Percentiles rank a stretch among this genome's conserved stretches.
These are phyloP conservation scores for Gloeostereum incarnatum DNA, from an alignment of 768 basidiomycete species.

Conservation along the genomic window DNA sequence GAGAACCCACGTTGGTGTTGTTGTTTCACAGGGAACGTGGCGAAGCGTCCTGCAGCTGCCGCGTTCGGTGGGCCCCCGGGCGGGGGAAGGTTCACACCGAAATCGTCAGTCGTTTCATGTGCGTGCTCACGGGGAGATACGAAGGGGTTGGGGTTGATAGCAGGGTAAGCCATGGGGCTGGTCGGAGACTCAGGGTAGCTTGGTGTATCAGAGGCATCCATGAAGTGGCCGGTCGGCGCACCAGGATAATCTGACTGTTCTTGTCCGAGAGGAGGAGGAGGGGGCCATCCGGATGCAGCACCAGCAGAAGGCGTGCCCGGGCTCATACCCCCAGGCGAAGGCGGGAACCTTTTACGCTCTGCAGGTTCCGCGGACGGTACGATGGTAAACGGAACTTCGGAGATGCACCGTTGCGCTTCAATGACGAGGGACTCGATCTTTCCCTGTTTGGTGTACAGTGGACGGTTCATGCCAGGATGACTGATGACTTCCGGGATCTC, in stretches of 20 bases:
- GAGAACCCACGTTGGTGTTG: conserved; percentile 18
- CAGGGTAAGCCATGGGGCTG: conserved; percentile 8
- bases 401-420: conserved; percentile 52
- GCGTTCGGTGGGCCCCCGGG: conserved; percentile 13
- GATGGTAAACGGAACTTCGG: conserved; percentile 39
- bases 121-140: conserved; percentile 5
- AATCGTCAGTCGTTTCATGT: conserved; percentile 24
- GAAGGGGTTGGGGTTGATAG: conserved; percentile 5
- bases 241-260: too few species aligned
- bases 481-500: conserved; percentile 79
- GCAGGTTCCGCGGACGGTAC: conserved; percentile 20
- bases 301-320: too few species aligned
- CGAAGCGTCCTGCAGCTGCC: conserved; percentile 37
- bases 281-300: too few species aligned
- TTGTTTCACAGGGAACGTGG: conserved; percentile 55
- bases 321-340: too few species aligned
- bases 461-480: conserved; percentile 69
- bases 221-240: conserved; percentile 15
- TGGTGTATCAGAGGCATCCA: conserved; percentile 15
- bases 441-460: conserved; percentile 59
- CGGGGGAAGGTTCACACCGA: conserved; percentile 20
- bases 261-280: too few species aligned
- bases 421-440: conserved; percentile 51
- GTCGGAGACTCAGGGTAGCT: conserved; percentile 7
- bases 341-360: conserved; percentile 1